Percentiles rank a stretch among this genome's conserved stretches.
Evolutionary conservation across 2,329 filamentous ascomycete genomes (phyloP).

Genomic region (Paecilomyces fulvus): DNA sequence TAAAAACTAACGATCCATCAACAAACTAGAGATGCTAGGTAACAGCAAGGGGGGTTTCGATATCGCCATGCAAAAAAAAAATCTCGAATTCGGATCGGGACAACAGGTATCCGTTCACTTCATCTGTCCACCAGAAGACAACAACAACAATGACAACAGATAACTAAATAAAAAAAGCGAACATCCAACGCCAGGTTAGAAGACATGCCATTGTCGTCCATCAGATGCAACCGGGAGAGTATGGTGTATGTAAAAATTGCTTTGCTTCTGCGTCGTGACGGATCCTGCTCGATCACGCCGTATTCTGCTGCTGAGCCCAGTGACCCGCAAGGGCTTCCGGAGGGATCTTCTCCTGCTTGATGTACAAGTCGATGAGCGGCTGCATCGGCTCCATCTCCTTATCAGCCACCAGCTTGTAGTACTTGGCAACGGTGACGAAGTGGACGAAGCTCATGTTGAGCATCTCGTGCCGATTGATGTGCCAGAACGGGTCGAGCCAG

Average conservation of each 20-base stretch:
- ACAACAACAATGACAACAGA: neutral
- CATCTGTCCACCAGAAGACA: neutral
- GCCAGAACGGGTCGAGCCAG: conserved; percentile 75
- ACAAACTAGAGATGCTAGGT: neutral
- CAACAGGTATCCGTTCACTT: neutral
- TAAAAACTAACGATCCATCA: neutral
- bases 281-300: neutral
- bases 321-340: conserved; percentile 47
- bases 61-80: neutral
- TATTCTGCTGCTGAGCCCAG: conserved; percentile 27
- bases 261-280: neutral
- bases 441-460: conserved; percentile 83
- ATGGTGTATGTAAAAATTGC: neutral
- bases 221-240: neutral
- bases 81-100: neutral
- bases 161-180: neutral
- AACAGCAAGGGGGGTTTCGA: neutral
- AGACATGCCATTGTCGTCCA: neutral
- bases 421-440: conserved; percentile 71
- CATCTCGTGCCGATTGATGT: conserved; percentile 62
- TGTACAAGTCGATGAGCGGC: conserved; percentile 84
- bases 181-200: neutral
- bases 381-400: conserved; percentile 95
- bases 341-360: conserved; percentile 79
- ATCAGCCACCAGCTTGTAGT: conserved; percentile 74